Evolutionary conservation across 345 rosid genomes (phyloP).

Genomic region (Moringa oleifera): DNA sequence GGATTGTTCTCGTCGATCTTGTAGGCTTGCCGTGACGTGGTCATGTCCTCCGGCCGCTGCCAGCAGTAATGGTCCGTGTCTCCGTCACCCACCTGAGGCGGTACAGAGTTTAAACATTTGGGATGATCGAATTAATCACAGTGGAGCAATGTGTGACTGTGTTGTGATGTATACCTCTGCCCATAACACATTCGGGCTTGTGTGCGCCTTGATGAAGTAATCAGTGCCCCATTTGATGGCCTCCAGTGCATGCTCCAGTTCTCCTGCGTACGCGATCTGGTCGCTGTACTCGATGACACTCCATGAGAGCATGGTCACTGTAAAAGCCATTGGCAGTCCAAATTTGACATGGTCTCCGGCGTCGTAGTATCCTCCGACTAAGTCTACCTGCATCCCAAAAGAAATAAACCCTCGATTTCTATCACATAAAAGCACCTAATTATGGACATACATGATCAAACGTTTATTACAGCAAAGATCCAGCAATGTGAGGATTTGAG

Average conservation of each 20-base stretch:
- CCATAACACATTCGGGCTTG: conserved; percentile 80
- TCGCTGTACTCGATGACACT: conserved; percentile 63
- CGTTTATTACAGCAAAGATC: too few relatives aligned
- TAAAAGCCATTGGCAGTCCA: conserved; percentile 96
- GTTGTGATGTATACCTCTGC: conserved; percentile 42
- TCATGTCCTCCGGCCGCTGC: conserved; percentile 99
- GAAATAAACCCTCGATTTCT: background rate
- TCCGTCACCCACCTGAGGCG: conserved; percentile 73
- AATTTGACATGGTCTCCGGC: conserved; percentile 97
- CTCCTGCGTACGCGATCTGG: conserved; percentile 61
- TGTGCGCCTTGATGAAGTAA: conserved; percentile 88
- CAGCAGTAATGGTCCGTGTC: conserved; percentile 95
- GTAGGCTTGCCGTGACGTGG: conserved; percentile 85
- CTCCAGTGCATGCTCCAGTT: conserved; percentile 66
- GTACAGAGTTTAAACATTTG: background rate
- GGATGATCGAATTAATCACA: too few relatives aligned
- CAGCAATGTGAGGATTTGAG: background rate
- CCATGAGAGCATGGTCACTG: conserved; percentile 93
- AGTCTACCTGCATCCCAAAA: conserved; percentile 52
- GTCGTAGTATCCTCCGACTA: conserved; percentile 95
- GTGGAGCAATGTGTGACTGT: background rate
- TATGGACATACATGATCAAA: too few relatives aligned
- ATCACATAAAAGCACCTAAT: background rate
- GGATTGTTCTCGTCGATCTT: conserved; percentile 80
- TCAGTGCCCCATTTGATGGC: conserved; percentile 97